Base-by-base conservation (phyloP, 768 basidiomycete genomes). In the Collybia mongolica region DNA sequence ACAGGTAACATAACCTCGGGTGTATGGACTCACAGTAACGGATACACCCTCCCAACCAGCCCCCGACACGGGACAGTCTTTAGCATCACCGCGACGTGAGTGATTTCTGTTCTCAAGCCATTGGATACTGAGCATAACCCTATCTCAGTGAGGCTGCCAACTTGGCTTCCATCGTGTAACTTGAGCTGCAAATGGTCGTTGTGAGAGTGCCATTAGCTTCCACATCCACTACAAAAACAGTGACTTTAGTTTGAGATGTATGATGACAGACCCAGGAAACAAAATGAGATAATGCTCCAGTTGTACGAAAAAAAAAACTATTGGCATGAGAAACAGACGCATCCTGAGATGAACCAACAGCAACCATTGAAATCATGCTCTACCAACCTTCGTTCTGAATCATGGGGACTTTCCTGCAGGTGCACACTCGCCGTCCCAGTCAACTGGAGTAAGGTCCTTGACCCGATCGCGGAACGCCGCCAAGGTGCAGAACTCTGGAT, bases 401-500 rank as follows among this genome's bases (percentile, higher is more conserved):
- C 39, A 42, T 6, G 17, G 9, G 17, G 46, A 53, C 39, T 53
- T 54, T 28, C 70, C 68, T 49, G 61, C 54, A 20, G 68, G 68
- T n/a, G 62, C 56, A 62, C 89, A 91, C 62, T 90, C 89, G 5
- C 65, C 64, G 40, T 75, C 81, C 81, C 85, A 90, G 53, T 90
- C 74, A 3, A 58, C 59, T 9, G 88, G 87, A 4, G 84, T 85
- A 2, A 90, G 71, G 57, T 85, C 82, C 56, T 72, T 72, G 11
- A 88, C 81, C 15, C 84, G 75, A 39, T 74, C 74, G 32, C 71
- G 69, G 69, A 90, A 90, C 18, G 83, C 83, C 11, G 71, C 63
- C 32, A 90, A 69, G 5, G 82, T 82, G 65, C 89, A 90, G 57
- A 90, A 83, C 60, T 90, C 88, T 0, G 88, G 89, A 9, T 73